Evolutionary conservation across 768 basidiomycete genomes (phyloP), one percentile per base, ranked within the genome.

Genomic region (Pulveroboletus sp.): DNA sequence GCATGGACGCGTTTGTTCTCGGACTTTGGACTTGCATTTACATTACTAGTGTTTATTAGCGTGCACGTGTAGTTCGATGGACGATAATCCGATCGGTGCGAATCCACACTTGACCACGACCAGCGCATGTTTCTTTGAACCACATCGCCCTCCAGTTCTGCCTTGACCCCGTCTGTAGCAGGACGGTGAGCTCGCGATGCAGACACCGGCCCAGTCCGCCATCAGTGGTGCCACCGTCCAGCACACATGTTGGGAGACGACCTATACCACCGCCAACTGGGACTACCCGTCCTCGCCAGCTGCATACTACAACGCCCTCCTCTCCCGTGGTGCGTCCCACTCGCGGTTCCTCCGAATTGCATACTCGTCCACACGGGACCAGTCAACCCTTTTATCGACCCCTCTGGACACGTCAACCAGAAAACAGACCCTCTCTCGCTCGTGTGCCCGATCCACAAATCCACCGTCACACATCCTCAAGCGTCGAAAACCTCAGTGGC

Each of bases 311-410:
- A 31, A 64, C 20, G 63, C 53, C 32, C 62, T 59, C 2, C 53
- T 63, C 43, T 48, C 54, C 4, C 53, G 57, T 32, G 64, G 64
- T 33, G 63, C 63, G 24, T 63, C 59, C 10, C 61, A 50, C 50
- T 65, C 63, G 36, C 34, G 63, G 43, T 61, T 65, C 41, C 40
- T 65, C 27, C 53, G 61, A 12, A 62, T 63, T 49, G 62, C 62
- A 21, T 41, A 54, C 48, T 55, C 14, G 54, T 56, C 50, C 43
- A 43, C 49, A 20, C 46, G 48, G 43, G 50, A 40, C 17, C 31
- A 41, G 10, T 24, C 17, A 35, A 16, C 25, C n/a, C n/a, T n/a
- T n/a, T n/a, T n/a, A n/a, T n/a, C 25, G 25, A 27, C 25, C 25
- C 9, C 25, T 27, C n/a, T n/a, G n/a, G n/a, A n/a, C n/a, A n/a